phyloP scores from a whole-genome alignment of 1,139 yeast species.

The Meyerozyma elateridarum region DNA sequence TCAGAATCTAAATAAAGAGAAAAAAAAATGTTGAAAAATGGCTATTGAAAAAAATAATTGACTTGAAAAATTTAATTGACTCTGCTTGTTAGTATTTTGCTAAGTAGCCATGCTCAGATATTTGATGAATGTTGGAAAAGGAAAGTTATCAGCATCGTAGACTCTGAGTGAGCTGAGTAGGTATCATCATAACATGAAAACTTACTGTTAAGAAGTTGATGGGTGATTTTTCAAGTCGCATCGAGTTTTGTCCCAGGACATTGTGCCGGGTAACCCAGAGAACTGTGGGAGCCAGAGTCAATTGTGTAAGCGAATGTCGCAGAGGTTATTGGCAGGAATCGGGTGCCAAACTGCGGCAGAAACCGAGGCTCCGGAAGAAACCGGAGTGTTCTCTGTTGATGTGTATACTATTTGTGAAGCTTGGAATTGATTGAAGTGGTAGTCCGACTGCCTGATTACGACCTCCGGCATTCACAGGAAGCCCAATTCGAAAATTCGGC shows the following conservation, averaged over 20 bases:
- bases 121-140: constrained; percentile 46
- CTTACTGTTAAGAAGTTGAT: background rate
- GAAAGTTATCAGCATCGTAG: constrained; percentile 46
- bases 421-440: too few relatives aligned
- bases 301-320: too few relatives aligned
- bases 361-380: constrained; percentile 3
- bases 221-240: constrained; percentile 2
- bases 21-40: constrained; percentile 47
- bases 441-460: too few relatives aligned
- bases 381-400: too few relatives aligned
- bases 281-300: too few relatives aligned
- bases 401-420: too few relatives aligned
- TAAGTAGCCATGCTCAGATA: constrained; percentile 14
- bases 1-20: constrained; percentile 44
- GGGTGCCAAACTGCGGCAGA: too few relatives aligned
- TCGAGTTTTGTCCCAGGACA: too few relatives aligned
- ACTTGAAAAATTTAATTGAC: constrained; percentile 35
- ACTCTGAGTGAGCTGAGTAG: constrained; percentile 56
- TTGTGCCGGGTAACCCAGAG: too few relatives aligned
- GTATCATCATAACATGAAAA: constrained; percentile 40
- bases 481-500: too few relatives aligned
- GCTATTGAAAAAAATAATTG: constrained; percentile 53
- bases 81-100: background rate
- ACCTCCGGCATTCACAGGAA: too few relatives aligned
- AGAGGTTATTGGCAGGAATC: too few relatives aligned